Evolutionary conservation across 2,329 filamentous ascomycete species (phyloP), one percentile per base, ranked within the genome.

Genomic region (Aspergillus tubingensis): DNA sequence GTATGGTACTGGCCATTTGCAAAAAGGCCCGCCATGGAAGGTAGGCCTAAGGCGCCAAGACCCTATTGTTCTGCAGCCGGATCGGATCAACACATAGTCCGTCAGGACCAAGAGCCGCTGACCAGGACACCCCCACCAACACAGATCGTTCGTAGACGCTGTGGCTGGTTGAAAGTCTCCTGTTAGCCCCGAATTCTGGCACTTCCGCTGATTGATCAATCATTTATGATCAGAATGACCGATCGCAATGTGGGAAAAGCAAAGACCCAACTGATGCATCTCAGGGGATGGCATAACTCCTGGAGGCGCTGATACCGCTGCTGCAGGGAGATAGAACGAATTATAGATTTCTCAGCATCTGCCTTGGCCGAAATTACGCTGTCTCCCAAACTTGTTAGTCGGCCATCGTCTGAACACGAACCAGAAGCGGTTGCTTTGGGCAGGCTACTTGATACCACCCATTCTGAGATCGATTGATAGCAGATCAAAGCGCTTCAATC

Each of bases 41-140:
- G 25, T 32, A 4, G 21, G 48, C 30, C 48, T 32, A 21, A 44
- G 32, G 36, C 55, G 25, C 32, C 43, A 23, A 51, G 30, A 57
- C 36, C 44, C 23, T 17, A 57, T 50, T 21, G 19, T 19, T 53
- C 56, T 58, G 56, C 56, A 58, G 56, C n/a, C 56, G 56, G 56
- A 51, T 3, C 56, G 56, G 56, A 30, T 58, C 49, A 58, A 58
- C 36, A 6, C 23, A 17, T 11, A 23, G 36, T 32, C 53, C 53
- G 53, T 7, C 41, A 44, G 27, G 15, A 19, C 21, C 39, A 44
- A 47, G 43, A 55, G 41, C 53, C 27, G 30, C 53, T 47, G 39
- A 13, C 53, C 53, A 47, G 53, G 53, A 55, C 44, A 55, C 53
- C 52, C 52, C 53, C 53, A 55, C 53, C 39, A 44, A 32, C 21